Base-by-base conservation (phyloP, 2,329 filamentous ascomycete species). In the Bipolaris victoriae region DNA sequence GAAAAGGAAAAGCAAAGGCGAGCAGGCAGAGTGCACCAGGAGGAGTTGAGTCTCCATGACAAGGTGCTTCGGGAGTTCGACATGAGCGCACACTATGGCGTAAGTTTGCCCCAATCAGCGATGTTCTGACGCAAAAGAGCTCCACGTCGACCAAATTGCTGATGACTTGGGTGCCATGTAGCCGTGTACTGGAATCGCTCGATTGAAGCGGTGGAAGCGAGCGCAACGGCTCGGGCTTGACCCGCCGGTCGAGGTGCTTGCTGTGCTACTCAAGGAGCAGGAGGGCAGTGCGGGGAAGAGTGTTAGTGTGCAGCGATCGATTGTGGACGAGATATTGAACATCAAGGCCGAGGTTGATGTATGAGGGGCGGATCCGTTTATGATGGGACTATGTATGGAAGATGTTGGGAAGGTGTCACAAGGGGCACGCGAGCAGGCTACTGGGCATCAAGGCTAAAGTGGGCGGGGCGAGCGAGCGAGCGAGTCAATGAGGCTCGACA, bases 41-140 rank as follows among this genome's bases (percentile, higher is more conserved):
- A 88, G 67, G 88, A 83, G 2, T 73, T 98, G 65, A 84, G 82
- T 10, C 65, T 90, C 44, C 83, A 89, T 54, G 93, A 98, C 82
- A 97, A 94, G 81, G 87, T 98, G 24, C 77, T 98, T 69, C 83
- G 94, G 62, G 91, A 97, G 74, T 99, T 95, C 78, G 95, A 99
- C 75, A 89, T 96, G 64, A 95, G 89, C 71, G 91, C 86, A 58
- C 91, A 97, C 70, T 99, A 91, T 75, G 95, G 95, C 55, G 92
- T 96, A 86, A 81, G 90, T 64, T 22, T 40, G 3, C n/a, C 51
- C 24, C 15, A 44, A 16, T 49, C 18, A 51, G 35, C 33, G 7
- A 51, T 16, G 3, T 15, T 24, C 3, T 9, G 11, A 9, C n/a
- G 31, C 31, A 37, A 87, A 4, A 31, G 20, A 48, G 6, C 35